These are phyloP conservation scores for Boechera stricta DNA, from an alignment of 345 rosid genomes.

Conservation along the genomic window DNA sequence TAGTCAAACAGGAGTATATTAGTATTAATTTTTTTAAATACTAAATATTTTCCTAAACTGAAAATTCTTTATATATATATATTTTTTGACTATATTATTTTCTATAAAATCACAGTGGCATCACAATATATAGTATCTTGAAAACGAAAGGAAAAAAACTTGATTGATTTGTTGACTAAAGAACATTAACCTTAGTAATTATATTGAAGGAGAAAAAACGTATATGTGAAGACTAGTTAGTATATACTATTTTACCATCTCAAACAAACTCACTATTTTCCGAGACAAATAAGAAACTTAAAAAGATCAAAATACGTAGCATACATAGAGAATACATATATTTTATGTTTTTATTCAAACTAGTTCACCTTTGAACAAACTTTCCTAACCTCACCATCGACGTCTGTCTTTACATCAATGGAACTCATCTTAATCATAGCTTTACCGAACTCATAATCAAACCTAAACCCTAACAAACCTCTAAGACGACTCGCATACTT, in stretches of 20 bases:
- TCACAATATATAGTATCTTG: not conserved
- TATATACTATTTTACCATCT: not conserved
- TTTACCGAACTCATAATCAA: slow-evolving; percentile 60
- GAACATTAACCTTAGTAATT: not conserved
- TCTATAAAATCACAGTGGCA: not conserved
- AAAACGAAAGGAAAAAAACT: not conserved
- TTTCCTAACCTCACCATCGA: slow-evolving; percentile 68
- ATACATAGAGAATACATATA: not conserved
- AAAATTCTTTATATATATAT: not conserved
- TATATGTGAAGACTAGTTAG: not conserved
- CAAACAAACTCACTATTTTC: not conserved
- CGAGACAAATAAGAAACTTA: not conserved
- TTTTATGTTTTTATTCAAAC: not conserved
- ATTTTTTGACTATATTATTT: not conserved
- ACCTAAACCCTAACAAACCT: slow-evolving; percentile 65
- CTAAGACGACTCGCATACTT: slow-evolving; percentile 62
- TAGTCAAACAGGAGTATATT: not conserved
- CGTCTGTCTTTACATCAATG: slow-evolving; percentile 70
- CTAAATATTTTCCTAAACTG: not conserved
- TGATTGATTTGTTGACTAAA: slow-evolving; percentile 2
- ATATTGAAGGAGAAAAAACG: not conserved
- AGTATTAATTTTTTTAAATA: not conserved
- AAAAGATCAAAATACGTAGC: not conserved
- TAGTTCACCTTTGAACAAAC: slow-evolving; percentile 68
- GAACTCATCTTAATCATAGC: slow-evolving; percentile 84